Evolutionary conservation across 257 asterid genomes (phyloP).

Genomic region (Jacaranda copaia): DNA sequence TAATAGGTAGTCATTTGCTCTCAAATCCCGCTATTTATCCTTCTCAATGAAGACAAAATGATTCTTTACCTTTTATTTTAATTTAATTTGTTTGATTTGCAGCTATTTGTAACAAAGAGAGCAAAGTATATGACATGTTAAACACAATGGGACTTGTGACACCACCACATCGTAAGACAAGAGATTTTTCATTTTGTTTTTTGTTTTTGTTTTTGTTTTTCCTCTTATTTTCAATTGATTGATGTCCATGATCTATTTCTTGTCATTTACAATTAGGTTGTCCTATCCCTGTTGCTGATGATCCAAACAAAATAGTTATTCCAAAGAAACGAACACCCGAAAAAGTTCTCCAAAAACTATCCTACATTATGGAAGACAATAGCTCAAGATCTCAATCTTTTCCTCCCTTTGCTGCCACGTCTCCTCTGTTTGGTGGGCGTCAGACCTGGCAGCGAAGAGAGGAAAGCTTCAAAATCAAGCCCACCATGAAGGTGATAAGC

Average conservation of each 20-base stretch:
- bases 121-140: constrained; percentile 76
- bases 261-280: constrained; percentile 61
- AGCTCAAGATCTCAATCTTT: constrained; percentile 54
- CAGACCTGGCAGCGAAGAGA: constrained; percentile 87
- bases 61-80: constrained; percentile 25
- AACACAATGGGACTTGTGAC: constrained; percentile 83
- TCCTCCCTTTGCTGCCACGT: constrained; percentile 45
- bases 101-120: constrained; percentile 93
- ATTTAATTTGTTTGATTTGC: constrained; percentile 41
- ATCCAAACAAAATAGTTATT: constrained; percentile 68
- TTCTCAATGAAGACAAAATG: constrained; percentile 8
- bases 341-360: constrained; percentile 58
- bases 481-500: constrained; percentile 75
- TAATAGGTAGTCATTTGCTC: constrained; percentile 24
- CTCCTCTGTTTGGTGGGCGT: constrained; percentile 93
- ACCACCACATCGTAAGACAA: constrained; percentile 86
- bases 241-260: constrained; percentile 1
- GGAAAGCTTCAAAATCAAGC: constrained; percentile 77
- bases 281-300: constrained; percentile 70
- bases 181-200: constrained; percentile 4
- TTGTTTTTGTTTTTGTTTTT: neutral
- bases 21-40: neutral
- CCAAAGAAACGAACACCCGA: constrained; percentile 68
- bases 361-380: constrained; percentile 71
- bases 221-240: constrained; percentile 2